These are phyloP conservation scores for Hemileccinum hortonii DNA, from an alignment of 1,284 basidiomycete species.

Conservation along the genomic window DNA sequence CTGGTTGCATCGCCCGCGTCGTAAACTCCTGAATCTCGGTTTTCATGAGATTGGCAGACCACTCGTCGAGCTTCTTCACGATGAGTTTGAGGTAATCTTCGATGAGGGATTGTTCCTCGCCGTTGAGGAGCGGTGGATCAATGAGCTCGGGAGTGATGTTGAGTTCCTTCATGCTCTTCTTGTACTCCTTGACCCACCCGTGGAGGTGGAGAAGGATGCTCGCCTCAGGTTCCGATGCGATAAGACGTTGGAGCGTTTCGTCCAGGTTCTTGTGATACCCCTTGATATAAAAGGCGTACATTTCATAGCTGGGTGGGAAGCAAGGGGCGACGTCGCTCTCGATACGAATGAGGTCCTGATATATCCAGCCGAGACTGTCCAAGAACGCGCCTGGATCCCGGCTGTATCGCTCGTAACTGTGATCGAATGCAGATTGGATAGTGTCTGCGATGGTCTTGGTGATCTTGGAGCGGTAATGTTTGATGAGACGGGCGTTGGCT, in stretches of 20 bases:
- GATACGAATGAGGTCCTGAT: conserved; percentile 90
- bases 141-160: conserved; percentile 78
- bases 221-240: conserved; percentile 82
- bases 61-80: conserved; percentile 95
- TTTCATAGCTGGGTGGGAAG: conserved; percentile 92
- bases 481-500: conserved; percentile 91
- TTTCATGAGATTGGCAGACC: conserved; percentile 92
- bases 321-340: conserved; percentile 85
- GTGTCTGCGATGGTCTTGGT: conserved; percentile 79
- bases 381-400: conserved; percentile 75
- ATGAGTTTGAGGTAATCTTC: conserved; percentile 96
- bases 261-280: conserved; percentile 94
- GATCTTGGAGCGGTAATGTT: conserved; percentile 94
- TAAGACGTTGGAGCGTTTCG: conserved; percentile 67
- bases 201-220: conserved; percentile 83
- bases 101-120: conserved; percentile 90
- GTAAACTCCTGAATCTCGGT: conserved; percentile 88
- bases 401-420: conserved; percentile 63
- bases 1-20: conserved; percentile 81
- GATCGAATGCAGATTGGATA: conserved; percentile 73
- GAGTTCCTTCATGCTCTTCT: conserved; percentile 92
- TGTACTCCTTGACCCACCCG: conserved; percentile 95
- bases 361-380: conserved; percentile 85
- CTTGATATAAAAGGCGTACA: conserved; percentile 81
- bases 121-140: conserved; percentile 89